Conservation (phyloP, 2,329 filamentous ascomycete genomes). For the Laburnicola sp. region DNA sequence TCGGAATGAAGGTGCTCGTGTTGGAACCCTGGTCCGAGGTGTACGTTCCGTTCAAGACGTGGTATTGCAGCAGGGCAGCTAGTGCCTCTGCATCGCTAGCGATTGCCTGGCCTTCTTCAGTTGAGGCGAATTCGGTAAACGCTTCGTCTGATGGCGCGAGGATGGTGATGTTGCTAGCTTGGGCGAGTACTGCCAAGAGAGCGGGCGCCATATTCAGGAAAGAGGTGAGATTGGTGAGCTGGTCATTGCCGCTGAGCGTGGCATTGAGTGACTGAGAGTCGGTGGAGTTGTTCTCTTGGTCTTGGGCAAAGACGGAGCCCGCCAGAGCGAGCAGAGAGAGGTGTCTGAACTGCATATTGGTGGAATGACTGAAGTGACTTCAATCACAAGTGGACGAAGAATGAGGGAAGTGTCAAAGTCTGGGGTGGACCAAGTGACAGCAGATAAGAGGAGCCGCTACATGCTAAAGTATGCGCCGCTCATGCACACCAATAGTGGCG, state of each 20-base stretch:
- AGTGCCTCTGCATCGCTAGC: neutral
- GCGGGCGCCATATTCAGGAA: constrained; percentile 23
- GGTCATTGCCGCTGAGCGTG: constrained; percentile 27
- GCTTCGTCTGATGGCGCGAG: neutral
- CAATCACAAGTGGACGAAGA: neutral
- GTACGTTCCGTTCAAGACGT: constrained; percentile 5
- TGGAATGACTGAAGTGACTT: constrained; percentile 4
- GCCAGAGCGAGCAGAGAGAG: constrained; percentile 43
- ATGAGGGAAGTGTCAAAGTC: neutral
- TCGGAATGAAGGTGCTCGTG: neutral
- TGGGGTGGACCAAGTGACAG: constrained; percentile 17
- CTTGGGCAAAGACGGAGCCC: constrained; percentile 38
- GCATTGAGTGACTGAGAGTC: constrained; percentile 34
- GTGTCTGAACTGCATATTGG: constrained; percentile 46
- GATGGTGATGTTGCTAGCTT: neutral
- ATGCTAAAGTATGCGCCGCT: neutral
- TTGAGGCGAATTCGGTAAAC: neutral
- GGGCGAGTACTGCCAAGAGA: neutral
- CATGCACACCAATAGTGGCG: neutral
- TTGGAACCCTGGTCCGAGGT: neutral
- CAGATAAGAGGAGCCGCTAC: neutral
- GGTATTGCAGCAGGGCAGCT: neutral
- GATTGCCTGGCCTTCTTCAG: neutral
- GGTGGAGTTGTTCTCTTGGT: constrained; percentile 5
- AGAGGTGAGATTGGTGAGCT: constrained; percentile 38